Evolutionary conservation across 2,329 filamentous ascomycete genomes (phyloP), one percentile per base, ranked within the genome.

Genomic region (Dactylonectria macrodidyma): DNA sequence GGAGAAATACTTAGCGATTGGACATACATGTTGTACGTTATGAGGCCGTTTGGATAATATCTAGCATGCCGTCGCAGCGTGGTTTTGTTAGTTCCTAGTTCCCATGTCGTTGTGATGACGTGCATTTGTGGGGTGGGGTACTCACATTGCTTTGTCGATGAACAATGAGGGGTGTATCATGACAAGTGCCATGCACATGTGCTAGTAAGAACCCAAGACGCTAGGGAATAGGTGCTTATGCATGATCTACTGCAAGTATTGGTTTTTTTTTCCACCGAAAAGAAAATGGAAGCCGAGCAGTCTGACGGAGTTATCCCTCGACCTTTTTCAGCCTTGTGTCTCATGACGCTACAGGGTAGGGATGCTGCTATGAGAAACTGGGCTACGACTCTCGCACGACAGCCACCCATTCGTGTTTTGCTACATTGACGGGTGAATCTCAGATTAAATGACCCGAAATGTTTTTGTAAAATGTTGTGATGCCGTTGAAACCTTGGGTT

Each of bases 161-260:
- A 44, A 44, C 41, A n/a, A 14, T 30, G 14, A n/a, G 57, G 33
- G 58, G 16, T 59, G 47, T 26, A 60, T 60, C 59, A 62, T 54
- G 59, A 62, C 59, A 62, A 44, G 30, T 54, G 41, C 41, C 41
- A 44, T 44, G 41, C 16, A 9, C 41, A n/a, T 36, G 30, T 36
- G 46, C 46, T 10, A 6, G 46, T 26, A 5, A 51, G 12, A 44
- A 44, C 16, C 41, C 30, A n/a, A 16, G 33, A 36, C 51, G 51
- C 51, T 24, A 22, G n/a, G n/a, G n/a, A 7, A 9, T 34, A 19
- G 33, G 33, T 52, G 26, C 50, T 34, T 19, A 47, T 47, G 46
- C 19, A 47, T 47, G 46, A 33, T 9, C 47, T 30, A 11, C 22
- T 30, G 47, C 47, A 30, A 10, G 47, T 30, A 11, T 26, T 30